phyloP scores from a whole-genome alignment of 768 basidiomycete genomes.

The Amanita rimosa region DNA sequence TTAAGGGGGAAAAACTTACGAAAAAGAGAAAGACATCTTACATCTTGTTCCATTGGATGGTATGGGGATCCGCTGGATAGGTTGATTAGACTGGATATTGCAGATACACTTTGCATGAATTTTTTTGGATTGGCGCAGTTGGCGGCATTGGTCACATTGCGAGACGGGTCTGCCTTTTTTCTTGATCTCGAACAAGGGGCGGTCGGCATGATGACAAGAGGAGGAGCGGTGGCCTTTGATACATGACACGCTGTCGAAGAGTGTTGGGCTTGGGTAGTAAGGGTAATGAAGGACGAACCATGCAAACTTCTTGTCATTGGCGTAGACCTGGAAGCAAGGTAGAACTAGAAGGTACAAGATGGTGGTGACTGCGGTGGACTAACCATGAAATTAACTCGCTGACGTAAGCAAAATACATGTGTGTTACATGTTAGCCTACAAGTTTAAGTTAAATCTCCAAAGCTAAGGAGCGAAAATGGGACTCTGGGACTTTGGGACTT shows the following conservation, averaged over 20 bases:
- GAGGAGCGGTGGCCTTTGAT: constrained; percentile 94
- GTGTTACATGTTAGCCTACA: too few species aligned
- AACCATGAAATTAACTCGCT: constrained; percentile 11
- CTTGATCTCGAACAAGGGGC: constrained; percentile 89
- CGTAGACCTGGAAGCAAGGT: constrained; percentile 40
- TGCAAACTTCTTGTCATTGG: constrained; percentile 67
- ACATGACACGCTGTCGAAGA: constrained; percentile 62
- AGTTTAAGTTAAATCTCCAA: too few species aligned
- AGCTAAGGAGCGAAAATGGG: too few species aligned
- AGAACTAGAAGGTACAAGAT: not conserved
- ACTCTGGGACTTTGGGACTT: too few species aligned
- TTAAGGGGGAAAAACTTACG: not conserved
- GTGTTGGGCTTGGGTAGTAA: constrained; percentile 4
- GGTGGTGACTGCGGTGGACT: not conserved
- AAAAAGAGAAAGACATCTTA: constrained; percentile 12
- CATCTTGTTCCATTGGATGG: constrained; percentile 29
- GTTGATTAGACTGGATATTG: constrained; percentile 26
- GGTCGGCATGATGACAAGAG: constrained; percentile 73
- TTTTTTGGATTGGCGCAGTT: constrained; percentile 68
- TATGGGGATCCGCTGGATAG: constrained; percentile 19
- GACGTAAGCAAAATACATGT: not conserved
- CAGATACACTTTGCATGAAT: constrained; percentile 81
- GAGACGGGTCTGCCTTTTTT: constrained; percentile 89
- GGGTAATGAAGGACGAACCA: constrained; percentile 35
- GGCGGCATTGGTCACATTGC: constrained; percentile 79